These are phyloP conservation scores for Warburgia ugandensis DNA, from an alignment of 164 flowering plant genomes.

Conservation along the genomic window DNA sequence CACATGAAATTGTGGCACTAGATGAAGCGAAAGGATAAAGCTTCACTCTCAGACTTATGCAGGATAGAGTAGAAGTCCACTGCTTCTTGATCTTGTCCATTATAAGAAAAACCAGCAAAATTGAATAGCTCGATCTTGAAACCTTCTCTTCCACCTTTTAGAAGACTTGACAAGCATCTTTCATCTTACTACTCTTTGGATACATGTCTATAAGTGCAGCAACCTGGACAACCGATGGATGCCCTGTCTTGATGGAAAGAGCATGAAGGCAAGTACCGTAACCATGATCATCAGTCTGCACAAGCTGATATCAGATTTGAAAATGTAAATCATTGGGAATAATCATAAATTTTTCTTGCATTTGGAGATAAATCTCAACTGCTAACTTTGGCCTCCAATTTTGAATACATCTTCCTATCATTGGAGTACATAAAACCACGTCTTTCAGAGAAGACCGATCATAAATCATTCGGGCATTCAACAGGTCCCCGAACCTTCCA, in stretches of 20 bases:
- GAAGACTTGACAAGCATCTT: slow-evolving; percentile 7
- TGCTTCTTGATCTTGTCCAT: slow-evolving; percentile 15
- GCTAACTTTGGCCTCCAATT: slow-evolving; percentile 5
- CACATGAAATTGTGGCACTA: slow-evolving; percentile 16
- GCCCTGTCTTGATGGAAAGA: slow-evolving; percentile 6
- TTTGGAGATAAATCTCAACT: slow-evolving; percentile 6
- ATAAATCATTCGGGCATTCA: slow-evolving; percentile 4
- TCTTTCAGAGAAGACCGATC: slow-evolving; percentile 3
- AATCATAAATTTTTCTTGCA: slow-evolving; percentile 3
- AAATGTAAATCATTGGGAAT: slow-evolving; percentile 14
- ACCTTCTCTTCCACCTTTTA: slow-evolving; percentile 11
- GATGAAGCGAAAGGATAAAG: slow-evolving; percentile 11
- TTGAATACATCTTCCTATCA: slow-evolving; percentile 13
- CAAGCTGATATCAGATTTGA: slow-evolving; percentile 12
- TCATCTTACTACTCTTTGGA: slow-evolving; percentile 10
- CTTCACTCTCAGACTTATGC: slow-evolving; percentile 5
- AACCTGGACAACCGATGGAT: slow-evolving; percentile 5
- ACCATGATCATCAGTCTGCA: background rate
- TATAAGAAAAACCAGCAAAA: slow-evolving; percentile 12
- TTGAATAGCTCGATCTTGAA: slow-evolving; percentile 11
- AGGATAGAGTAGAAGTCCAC: slow-evolving; percentile 11
- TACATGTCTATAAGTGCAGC: slow-evolving; percentile 14
- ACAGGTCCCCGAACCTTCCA: slow-evolving; percentile 8
- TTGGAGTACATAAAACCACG: slow-evolving; percentile 11
- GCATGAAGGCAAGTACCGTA: slow-evolving; percentile 7